Evolutionary conservation across 2,329 filamentous ascomycete genomes (phyloP).

Genomic region (Fusarium bulbicola): DNA sequence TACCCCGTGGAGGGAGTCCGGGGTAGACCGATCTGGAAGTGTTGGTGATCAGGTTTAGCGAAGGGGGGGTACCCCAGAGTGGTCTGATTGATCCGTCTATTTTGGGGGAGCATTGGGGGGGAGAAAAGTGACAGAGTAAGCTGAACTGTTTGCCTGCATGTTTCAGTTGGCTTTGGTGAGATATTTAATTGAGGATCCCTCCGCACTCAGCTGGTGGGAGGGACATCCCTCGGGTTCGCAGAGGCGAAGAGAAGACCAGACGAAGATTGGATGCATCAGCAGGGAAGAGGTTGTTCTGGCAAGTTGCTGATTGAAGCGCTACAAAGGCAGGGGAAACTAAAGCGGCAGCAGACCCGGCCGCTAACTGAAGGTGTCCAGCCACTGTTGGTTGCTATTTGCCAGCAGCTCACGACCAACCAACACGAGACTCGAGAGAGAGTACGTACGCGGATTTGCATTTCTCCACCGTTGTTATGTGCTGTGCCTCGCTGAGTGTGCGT

Average conservation of each 20-base stretch:
- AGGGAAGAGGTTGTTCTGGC: background rate
- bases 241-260: background rate
- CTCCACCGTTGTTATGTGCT: background rate
- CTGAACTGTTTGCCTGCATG: background rate
- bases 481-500: background rate
- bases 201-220: background rate
- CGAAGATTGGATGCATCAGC: background rate
- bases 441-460: background rate
- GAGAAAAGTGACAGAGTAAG: background rate
- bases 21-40: conserved; percentile 15
- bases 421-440: background rate
- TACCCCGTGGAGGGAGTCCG: conserved; percentile 23
- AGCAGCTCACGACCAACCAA: background rate
- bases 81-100: conserved; percentile 5
- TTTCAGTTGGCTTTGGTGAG: background rate
- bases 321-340: conserved; percentile 4
- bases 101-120: background rate
- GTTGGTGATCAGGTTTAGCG: conserved; percentile 20
- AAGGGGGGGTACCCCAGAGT: conserved; percentile 19
- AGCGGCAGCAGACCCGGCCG: background rate
- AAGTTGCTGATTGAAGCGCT: conserved; percentile 11
- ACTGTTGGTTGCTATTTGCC: background rate
- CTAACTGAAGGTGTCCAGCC: background rate
- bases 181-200: background rate
- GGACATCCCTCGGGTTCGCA: background rate